Evolutionary conservation across 768 basidiomycete genomes (phyloP).

Genomic region (Hericium erinaceus): DNA sequence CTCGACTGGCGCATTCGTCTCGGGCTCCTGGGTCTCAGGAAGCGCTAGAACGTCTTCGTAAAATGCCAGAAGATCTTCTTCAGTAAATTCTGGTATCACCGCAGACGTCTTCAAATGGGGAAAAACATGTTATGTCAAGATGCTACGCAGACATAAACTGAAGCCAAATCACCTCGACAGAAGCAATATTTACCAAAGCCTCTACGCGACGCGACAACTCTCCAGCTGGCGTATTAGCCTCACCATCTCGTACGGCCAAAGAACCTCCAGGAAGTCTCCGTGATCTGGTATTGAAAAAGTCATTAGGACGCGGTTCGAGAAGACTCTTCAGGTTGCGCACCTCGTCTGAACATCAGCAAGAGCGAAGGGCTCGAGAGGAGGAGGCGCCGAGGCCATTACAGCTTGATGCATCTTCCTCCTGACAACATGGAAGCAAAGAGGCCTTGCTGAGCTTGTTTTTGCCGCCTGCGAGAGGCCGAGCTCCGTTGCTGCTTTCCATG

Average conservation of each 20-base stretch:
- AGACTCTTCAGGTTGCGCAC: no score
- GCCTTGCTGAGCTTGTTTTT: not conserved
- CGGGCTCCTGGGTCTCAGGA: constrained; percentile 7
- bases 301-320: not conserved
- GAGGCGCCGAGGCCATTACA: not conserved
- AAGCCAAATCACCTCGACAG: not conserved
- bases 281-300: not conserved
- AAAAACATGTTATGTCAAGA: no score
- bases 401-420: constrained; percentile 1
- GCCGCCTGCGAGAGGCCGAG: not conserved
- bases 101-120: not conserved
- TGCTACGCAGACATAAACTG: not conserved
- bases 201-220: constrained; percentile 11
- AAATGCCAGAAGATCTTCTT: constrained; percentile 28
- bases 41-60: constrained; percentile 32
- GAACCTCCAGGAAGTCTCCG: not conserved
- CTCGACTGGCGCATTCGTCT: constrained; percentile 3
- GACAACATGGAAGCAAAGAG: not conserved
- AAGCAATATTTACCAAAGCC: constrained; percentile 4
- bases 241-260: not conserved
- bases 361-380: no score
- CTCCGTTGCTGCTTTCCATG: not conserved
- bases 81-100: constrained; percentile 18
- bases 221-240: not conserved
- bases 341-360: no score